A percentile compares a stretch with the other conserved stretches of the same genome.
Conservation (phyloP, 2,329 filamentous ascomycete species). For the Phoma sp. region DNA sequence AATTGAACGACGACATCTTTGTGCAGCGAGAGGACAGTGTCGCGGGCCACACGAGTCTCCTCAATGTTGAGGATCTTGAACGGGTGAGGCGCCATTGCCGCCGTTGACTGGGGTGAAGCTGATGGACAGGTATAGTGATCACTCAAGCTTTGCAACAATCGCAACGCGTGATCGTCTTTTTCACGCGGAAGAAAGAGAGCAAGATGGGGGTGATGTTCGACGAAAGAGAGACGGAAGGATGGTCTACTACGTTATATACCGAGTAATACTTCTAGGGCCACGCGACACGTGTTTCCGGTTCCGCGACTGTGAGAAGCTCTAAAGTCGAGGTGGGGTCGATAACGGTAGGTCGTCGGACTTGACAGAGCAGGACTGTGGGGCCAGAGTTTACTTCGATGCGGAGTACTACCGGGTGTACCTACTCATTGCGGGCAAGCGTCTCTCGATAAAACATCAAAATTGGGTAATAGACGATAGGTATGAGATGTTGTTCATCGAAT, state of each 20-base stretch:
- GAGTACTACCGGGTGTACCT: constrained; percentile 16
- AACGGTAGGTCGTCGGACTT: constrained; percentile 8
- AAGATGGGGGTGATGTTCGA: neutral
- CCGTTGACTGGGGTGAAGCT: neutral
- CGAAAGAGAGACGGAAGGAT: neutral
- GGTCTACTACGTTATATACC: neutral
- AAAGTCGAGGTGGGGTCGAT: constrained; percentile 15
- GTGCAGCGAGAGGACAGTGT: constrained; percentile 55
- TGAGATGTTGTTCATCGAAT: neutral
- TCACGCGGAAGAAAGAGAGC: neutral
- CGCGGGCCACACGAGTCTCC: constrained; percentile 60
- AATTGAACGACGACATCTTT: constrained; percentile 51
- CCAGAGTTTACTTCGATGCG: constrained; percentile 1
- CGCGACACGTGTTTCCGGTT: constrained; percentile 12
- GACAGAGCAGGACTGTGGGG: neutral
- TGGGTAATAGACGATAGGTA: neutral
- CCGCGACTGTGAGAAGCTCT: constrained; percentile 7
- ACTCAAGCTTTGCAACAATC: neutral
- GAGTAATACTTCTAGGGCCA: neutral
- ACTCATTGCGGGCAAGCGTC: constrained; percentile 4
- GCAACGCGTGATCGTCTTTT: neutral
- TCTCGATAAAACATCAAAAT: neutral
- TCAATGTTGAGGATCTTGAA: constrained; percentile 63
- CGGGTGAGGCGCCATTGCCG: constrained; percentile 54
- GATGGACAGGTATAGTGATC: neutral